These are phyloP conservation scores for Rhynchosporium agropyri DNA, from an alignment of 2,329 filamentous ascomycete genomes.

Conservation along the genomic window DNA sequence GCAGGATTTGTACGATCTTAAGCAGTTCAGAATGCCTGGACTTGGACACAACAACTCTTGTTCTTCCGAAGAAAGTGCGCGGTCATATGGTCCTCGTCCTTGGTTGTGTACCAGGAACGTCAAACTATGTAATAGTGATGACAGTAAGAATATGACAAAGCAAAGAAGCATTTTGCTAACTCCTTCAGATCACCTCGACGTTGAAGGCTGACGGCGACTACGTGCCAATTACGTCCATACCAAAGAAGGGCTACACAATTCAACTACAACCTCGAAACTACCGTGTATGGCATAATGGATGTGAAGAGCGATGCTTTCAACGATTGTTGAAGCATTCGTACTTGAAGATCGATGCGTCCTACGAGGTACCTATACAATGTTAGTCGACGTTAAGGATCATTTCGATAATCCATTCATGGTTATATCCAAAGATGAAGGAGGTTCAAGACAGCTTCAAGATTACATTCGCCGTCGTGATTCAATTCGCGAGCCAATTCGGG, in stretches of 20 bases:
- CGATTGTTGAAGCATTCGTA: conserved; percentile 20
- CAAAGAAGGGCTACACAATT: conserved; percentile 28
- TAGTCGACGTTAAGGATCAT: conserved; percentile 20
- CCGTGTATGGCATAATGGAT: conserved; percentile 13
- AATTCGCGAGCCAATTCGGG: conserved; percentile 14
- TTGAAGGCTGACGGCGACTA: conserved; percentile 22
- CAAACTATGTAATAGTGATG: conserved; percentile 26
- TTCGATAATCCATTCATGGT: conserved; percentile 22
- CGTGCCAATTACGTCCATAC: conserved; percentile 26
- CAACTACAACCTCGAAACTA: conserved; percentile 24
- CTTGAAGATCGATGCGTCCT: conserved; percentile 26
- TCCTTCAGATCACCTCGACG: conserved; percentile 27
- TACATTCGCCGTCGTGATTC: conserved; percentile 26
- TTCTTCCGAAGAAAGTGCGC: conserved; percentile 20
- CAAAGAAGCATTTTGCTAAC: conserved; percentile 10
- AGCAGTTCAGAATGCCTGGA: conserved; percentile 19
- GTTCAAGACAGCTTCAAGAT: conserved; percentile 23
- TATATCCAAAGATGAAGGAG: conserved; percentile 22
- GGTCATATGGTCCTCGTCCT: conserved; percentile 26
- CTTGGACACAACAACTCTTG: conserved; percentile 11
- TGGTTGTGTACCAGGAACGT: conserved; percentile 20
- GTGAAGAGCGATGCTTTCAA: background rate
- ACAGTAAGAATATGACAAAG: conserved; percentile 14
- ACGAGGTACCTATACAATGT: conserved; percentile 27
- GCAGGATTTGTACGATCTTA: conserved; percentile 21